Base-by-base conservation (phyloP, 305 asterid species). In the Rubia balearica region DNA sequence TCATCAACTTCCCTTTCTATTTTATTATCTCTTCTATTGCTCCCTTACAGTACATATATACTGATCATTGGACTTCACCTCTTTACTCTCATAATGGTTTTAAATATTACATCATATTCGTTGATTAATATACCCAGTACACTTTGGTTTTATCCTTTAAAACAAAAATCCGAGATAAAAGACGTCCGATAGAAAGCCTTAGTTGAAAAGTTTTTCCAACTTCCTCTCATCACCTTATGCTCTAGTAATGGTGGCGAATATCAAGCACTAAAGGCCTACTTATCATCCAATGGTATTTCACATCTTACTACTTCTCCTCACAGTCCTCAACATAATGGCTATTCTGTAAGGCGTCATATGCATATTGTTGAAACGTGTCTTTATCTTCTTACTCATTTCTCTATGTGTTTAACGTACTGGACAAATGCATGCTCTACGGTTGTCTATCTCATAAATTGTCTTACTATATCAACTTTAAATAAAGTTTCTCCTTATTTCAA, bases 351-450 rank as follows among this genome's bases (percentile, higher is more conserved):
- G 0, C 59, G 70, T 0, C 70, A 43, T 45, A 5, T 38, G 1
- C 59, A 66, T 9, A 43, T 66, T 41, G 59, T 66, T 22, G 70
- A 66, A 65, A 65, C 33, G 0, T 49, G 69, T 3, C n/a, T 65
- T 7, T 7, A 33, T 3, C 69, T 65, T 40, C 57, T 66, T 9
- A 21, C 55, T 45, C 59, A 42, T 7, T 56, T n/a, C 0, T 45
- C 70, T 2, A 42, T 43, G 33, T n/a, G 41, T 0, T n/a, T 43
- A 1, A 8, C 38, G 1, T 66, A 42, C 22, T 66, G 24, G 67
- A 3, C 45, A 4, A 30, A 33, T 22, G 72, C 12, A 24, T 68
- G 30, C 33, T 12, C 27, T 30, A 68, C 72, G 8, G 45, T 10
- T 3, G 57, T 68, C 0, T 27, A 24, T 17, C 72, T 48, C 8